Evolutionary conservation across 2,329 filamentous ascomycete species (phyloP), one percentile per base, ranked within the genome.

Genomic region (Daldinia sp.): DNA sequence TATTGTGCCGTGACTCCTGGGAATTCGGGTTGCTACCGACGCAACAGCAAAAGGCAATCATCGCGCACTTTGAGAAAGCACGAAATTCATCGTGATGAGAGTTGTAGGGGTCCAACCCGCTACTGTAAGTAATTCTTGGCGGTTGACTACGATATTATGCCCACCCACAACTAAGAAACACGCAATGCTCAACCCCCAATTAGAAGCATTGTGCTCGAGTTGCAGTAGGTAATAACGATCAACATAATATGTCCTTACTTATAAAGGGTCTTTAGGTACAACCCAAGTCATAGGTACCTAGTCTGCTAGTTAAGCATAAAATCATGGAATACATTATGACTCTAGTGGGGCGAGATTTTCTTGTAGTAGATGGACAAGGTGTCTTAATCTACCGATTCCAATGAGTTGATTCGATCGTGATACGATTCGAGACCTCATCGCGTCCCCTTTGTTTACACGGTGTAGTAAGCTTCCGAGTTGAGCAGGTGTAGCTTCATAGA

Each of bases 1-100:
- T 32, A 25, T n/a, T 66, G 37, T 63, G 62, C 65, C 65, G 65
- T 47, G 11, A 48, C 45, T 61, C 65, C 65, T 63, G 39, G 58
- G 30, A 41, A 43, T 41, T 62, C 21, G 7, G 27, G 19, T 25
- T 17, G 9, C 8, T 9, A n/a, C 10, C 17, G 34, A 3, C 21
- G 49, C 29, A 27, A 29, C 32, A 25, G 32, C 11, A 57, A 19
- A 49, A 49, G 17, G 30, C 5, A 39, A 30, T 48, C 45, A 41
- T 58, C 53, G 52, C 45, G 47, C 32, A 45, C 34, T 21, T 17
- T 25, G 2, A 48, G 29, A 45, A 6, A 39, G 5, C 30, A 15
- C 25, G 27, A 21, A 13, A 11, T 21, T 21, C 13, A 30, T 53
- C 10, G 4, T 21, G 56, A 41, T 27, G 37, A 53, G 23, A 43